Evolutionary conservation across 1,284 basidiomycete species (phyloP).

Genomic region (Ustilago tritici): DNA sequence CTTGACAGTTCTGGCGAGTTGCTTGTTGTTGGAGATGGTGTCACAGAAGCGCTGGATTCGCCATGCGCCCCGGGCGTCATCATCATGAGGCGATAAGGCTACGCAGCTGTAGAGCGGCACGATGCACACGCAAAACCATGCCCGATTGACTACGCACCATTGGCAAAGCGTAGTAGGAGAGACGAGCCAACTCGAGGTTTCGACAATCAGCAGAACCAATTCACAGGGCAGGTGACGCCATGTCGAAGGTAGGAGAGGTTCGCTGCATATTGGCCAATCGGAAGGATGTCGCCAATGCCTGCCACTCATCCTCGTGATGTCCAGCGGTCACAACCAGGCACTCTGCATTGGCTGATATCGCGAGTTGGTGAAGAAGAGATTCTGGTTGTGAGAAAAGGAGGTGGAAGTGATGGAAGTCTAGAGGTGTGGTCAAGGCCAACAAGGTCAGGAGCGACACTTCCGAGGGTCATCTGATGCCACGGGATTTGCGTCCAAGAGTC

Average conservation of each 20-base stretch:
- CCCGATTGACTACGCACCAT: slow-evolving; percentile 30
- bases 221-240: slow-evolving; percentile 35
- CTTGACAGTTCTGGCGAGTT: slow-evolving; percentile 29
- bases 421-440: not conserved
- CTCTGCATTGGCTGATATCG: slow-evolving; percentile 7
- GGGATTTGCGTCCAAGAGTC: no score
- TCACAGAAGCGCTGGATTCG: slow-evolving; percentile 45
- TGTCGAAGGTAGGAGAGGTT: slow-evolving; percentile 19
- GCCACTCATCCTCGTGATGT: slow-evolving; percentile 18
- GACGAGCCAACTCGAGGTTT: slow-evolving; percentile 31
- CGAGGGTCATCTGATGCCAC: no score
- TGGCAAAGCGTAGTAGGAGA: slow-evolving; percentile 27
- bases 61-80: slow-evolving; percentile 21
- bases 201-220: slow-evolving; percentile 27
- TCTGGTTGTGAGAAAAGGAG: not conserved
- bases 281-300: slow-evolving; percentile 30
- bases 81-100: slow-evolving; percentile 30
- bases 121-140: slow-evolving; percentile 28
- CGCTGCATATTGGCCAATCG: slow-evolving; percentile 24
- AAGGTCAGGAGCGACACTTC: no score
- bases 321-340: not conserved
- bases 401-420: not conserved
- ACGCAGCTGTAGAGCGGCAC: slow-evolving; percentile 38
- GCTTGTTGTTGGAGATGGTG: slow-evolving; percentile 33
- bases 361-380: not conserved